Conservation (phyloP, 2,329 filamentous ascomycete genomes). For the Trichoderma asperellum region DNA sequence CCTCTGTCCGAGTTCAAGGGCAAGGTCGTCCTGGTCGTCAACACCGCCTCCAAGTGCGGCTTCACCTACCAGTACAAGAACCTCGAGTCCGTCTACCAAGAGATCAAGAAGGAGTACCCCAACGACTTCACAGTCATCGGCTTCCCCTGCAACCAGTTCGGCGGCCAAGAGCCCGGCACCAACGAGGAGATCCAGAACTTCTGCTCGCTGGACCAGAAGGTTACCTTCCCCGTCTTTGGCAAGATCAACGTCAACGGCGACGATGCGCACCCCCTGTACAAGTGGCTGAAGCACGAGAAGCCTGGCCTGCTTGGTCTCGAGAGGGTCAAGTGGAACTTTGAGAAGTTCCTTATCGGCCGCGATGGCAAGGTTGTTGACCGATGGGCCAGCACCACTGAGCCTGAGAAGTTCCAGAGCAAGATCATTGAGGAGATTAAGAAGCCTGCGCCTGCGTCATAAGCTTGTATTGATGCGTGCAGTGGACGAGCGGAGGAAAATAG, state of each 20-base stretch:
- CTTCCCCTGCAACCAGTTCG: slow-evolving; percentile 99
- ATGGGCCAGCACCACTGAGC: slow-evolving; percentile 89
- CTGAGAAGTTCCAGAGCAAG: slow-evolving; percentile 73
- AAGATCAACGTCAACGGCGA: slow-evolving; percentile 96
- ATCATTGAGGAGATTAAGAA: slow-evolving; percentile 76
- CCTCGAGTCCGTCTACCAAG: slow-evolving; percentile 88
- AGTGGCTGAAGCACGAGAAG: slow-evolving; percentile 74
- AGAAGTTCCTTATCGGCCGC: slow-evolving; percentile 90
- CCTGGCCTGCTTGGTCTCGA: slow-evolving; percentile 86
- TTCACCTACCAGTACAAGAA: slow-evolving; percentile 95
- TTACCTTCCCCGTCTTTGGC: slow-evolving; percentile 85
- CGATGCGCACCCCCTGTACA: slow-evolving; percentile 41
- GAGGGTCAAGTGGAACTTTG: slow-evolving; percentile 98
- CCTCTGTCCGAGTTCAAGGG: slow-evolving; percentile 73
- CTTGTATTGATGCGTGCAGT: background rate
- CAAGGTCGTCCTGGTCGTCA: slow-evolving; percentile 95
- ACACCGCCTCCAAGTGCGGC: slow-evolving; percentile 98
- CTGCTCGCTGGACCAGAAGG: slow-evolving; percentile 82
- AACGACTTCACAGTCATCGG: slow-evolving; percentile 86
- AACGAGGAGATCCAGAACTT: slow-evolving; percentile 81
- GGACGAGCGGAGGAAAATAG: background rate
- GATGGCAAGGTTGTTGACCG: slow-evolving; percentile 84
- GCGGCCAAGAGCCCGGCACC: slow-evolving; percentile 81
- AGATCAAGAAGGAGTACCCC: slow-evolving; percentile 67
- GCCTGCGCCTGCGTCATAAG: slow-evolving; percentile 25